Evolutionary conservation across 169 alveolate genomes (phyloP).

Genomic region (Plasmodium malariae): DNA sequence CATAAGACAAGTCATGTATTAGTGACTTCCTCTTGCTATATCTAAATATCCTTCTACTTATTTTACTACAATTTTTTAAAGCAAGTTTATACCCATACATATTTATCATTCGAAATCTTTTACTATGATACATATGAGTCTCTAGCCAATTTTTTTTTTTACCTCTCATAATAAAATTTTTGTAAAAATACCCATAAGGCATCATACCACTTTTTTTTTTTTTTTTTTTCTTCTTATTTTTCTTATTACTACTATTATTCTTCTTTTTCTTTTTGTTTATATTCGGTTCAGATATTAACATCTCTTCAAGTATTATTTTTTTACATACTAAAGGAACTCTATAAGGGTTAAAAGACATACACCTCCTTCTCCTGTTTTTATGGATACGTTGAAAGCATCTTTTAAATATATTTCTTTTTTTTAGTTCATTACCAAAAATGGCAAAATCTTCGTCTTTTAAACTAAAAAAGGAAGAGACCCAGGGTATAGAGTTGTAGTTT

Average conservation of each 20-base stretch:
- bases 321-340: slow-evolving; percentile 92
- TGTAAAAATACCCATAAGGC: slow-evolving; percentile 78
- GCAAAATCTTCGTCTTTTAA: slow-evolving; percentile 40
- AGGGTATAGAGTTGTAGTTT: slow-evolving; percentile 26
- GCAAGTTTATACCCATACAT: slow-evolving; percentile 93
- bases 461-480: slow-evolving; percentile 61
- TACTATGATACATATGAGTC: slow-evolving; percentile 95
- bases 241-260: too few relatives aligned
- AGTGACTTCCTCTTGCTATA: slow-evolving; percentile 81
- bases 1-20: slow-evolving; percentile 85
- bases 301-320: slow-evolving; percentile 81
- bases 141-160: slow-evolving; percentile 91
- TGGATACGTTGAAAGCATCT: slow-evolving; percentile 92
- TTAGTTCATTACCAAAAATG: slow-evolving; percentile 41
- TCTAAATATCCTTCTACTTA: slow-evolving; percentile 88
- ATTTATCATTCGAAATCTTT: slow-evolving; percentile 92
- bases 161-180: slow-evolving; percentile 80
- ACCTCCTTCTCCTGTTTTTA: slow-evolving; percentile 92
- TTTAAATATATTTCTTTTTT: slow-evolving; percentile 78
- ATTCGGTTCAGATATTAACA: slow-evolving; percentile 83
- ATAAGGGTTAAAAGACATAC: slow-evolving; percentile 96
- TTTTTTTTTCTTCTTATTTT: slow-evolving; percentile 77
- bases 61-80: slow-evolving; percentile 83
- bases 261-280: slow-evolving; percentile 76
- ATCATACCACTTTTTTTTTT: slow-evolving; percentile 76